Evolutionary conservation across 768 basidiomycete species (phyloP), one percentile per base, ranked within the genome.

Genomic region (Rhodotorula toruloides): DNA sequence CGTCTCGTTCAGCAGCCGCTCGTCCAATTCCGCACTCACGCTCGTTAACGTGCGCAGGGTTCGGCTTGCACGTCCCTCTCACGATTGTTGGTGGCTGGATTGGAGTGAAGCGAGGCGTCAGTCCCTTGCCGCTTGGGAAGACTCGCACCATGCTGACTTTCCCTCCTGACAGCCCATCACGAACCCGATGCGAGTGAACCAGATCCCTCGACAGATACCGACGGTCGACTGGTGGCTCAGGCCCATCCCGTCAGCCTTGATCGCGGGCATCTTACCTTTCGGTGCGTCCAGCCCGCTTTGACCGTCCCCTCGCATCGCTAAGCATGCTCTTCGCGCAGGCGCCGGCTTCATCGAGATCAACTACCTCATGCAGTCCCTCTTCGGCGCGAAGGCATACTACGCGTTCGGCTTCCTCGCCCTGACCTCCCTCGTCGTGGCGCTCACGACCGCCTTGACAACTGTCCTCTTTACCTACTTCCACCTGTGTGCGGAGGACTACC

Each of bases 341-440:
- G 93, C 94, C 53, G 91, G 90, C 6, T 97, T 96, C 74, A 89
- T 97, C 67, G 94, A 97, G 77, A 79, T 96, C 17, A 96, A 91
- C 78, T 96, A 92, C 75, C 85, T 94, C 49, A 81, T 97, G 64
- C 90, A 91, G 19, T 89, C 87, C 73, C 81, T 97, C 34, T 98
- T 96, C 73, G 92, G 92, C 31, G 37, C 90, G 16, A 84, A 90
- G 40, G 89, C 88, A 50, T 94, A 92, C 79, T 97, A 96, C 76
- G 94, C 94, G 17, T 97, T 97, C 76, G 94, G 94, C 22, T 97
- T 97, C 80, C 79, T 97, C 49, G 88, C 91, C 34, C 79, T 97
- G 59, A 93, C 91, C 0, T 87, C 88, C 56, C 82, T 83, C 21
- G 85, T 97, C 36, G 79, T 97, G 37, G 96, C 91, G 22, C 88